Base-by-base conservation (phyloP, 176 grass and related monocot genomes). In the Microstegium vimineum region DNA sequence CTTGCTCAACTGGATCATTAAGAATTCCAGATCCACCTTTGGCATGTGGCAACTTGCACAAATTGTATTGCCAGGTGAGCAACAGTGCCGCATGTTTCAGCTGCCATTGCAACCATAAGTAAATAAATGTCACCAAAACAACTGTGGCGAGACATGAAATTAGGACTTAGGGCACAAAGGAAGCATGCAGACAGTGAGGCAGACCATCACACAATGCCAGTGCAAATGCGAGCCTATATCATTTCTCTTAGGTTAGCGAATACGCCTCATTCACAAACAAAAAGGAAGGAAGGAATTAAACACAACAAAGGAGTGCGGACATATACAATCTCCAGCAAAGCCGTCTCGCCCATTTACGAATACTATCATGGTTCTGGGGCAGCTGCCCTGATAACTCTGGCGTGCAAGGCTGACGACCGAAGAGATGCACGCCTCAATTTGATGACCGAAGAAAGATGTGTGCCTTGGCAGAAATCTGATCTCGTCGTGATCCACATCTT, bases 281-380 rank as follows among this genome's bases (percentile, higher is more conserved):
- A 85, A 68, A 51, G 27, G 80, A 10, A 13, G 51, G 34, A 75
- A 76, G 10, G 23, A 43, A 75, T 76, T 62, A 35, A 84, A 70
- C 70, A 69, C 62, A 63, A 62, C 52, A 69, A 74, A 74, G 60
- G 63, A 81, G 40, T 20, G 62, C n/a, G 82, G 70, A 38, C 76
- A 81, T 77, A 89, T 76, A 89, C 77, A 85, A 76, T 66, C 77
- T 85, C 47, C 41, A 75, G 63, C 71, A 80, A 31, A 56, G 33
- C 14, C 4, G 2, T 71, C 41, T 0, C n/a, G n/a, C n/a, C 76
- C 76, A 28, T 47, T 85, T 85, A 81, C 1, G 10, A 63, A 76
- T 65, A 76, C 71, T 85, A 76, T 76, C 77, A 70, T 71, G 34
- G 52, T 77, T 27, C 33, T 54, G 38, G 25, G 52, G 54, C 16